Conservation (phyloP, 768 basidiomycete genomes). For the Tephrocybe sp. region DNA sequence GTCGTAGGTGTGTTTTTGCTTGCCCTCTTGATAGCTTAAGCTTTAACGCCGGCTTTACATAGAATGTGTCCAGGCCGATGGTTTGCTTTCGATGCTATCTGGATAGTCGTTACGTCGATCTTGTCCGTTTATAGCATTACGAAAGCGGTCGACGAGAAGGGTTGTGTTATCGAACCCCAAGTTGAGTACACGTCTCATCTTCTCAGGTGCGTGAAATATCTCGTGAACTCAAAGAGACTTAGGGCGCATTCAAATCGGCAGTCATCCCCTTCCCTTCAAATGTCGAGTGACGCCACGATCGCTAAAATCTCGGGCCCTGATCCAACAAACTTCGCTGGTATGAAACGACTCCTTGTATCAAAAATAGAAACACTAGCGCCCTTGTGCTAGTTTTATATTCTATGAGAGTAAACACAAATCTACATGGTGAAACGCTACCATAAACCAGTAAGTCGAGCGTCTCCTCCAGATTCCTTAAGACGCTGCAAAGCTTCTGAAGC, state of each 20-base stretch:
- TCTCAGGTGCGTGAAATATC: slow-evolving; percentile 33
- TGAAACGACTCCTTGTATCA: background rate
- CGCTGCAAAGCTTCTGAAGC: slow-evolving; percentile 35
- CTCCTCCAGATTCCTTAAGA: slow-evolving; percentile 31
- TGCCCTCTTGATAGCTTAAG: background rate
- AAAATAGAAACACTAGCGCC: too few species aligned
- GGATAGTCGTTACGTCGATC: slow-evolving; percentile 41
- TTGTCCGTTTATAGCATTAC: slow-evolving; percentile 39
- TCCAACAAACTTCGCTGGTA: slow-evolving; percentile 25
- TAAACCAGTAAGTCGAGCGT: slow-evolving; percentile 42
- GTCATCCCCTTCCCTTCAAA: slow-evolving; percentile 42
- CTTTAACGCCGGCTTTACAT: background rate
- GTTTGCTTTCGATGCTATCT: slow-evolving; percentile 43
- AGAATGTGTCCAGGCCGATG: slow-evolving; percentile 47
- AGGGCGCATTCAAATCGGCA: slow-evolving; percentile 15
- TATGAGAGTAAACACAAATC: too few species aligned
- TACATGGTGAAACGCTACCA: too few species aligned
- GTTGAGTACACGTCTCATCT: slow-evolving; percentile 34
- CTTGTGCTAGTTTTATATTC: too few species aligned
- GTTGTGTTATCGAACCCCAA: slow-evolving; percentile 26
- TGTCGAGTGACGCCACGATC: slow-evolving; percentile 38
- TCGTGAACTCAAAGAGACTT: background rate
- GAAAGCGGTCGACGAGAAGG: slow-evolving; percentile 31
- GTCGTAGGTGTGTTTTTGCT: slow-evolving; percentile 29
- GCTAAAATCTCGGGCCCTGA: slow-evolving; percentile 27